Conservation (phyloP, 2,329 filamentous ascomycete species). For the Colletotrichum orbiculare region DNA sequence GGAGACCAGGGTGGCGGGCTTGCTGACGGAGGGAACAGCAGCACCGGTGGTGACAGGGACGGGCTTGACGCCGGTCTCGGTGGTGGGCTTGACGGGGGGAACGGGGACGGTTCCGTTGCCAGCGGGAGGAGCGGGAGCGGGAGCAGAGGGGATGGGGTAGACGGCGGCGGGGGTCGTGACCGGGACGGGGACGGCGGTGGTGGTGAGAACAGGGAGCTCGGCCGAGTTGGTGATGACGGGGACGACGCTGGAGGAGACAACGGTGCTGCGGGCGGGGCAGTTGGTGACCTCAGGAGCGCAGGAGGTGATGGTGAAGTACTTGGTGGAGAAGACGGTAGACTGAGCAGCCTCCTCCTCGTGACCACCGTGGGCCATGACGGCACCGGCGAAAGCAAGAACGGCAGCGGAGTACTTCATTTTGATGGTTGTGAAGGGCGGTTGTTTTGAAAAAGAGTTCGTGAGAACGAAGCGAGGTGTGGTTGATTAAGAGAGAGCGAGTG, state of each 20-base stretch:
- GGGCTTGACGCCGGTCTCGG: slow-evolving; percentile 35
- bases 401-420: slow-evolving; percentile 72
- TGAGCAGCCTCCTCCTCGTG: slow-evolving; percentile 33
- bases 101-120: slow-evolving; percentile 39
- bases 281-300: slow-evolving; percentile 62
- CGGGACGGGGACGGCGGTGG: slow-evolving; percentile 54
- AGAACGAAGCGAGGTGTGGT: slow-evolving; percentile 43
- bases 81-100: slow-evolving; percentile 23
- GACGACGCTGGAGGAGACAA: slow-evolving; percentile 52
- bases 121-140: slow-evolving; percentile 40
- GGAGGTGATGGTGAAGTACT: slow-evolving; percentile 65
- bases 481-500: slow-evolving; percentile 47
- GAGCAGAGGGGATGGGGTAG: slow-evolving; percentile 39
- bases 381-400: slow-evolving; percentile 60
- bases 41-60: slow-evolving; percentile 39
- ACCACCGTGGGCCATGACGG: slow-evolving; percentile 48
- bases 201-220: slow-evolving; percentile 53
- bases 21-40: slow-evolving; percentile 35
- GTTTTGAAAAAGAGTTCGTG: slow-evolving; percentile 43
- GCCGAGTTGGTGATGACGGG: slow-evolving; percentile 57
- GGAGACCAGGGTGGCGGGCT: slow-evolving; percentile 37
- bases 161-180: slow-evolving; percentile 27
- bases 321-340: slow-evolving; percentile 66
- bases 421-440: slow-evolving; percentile 47
- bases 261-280: slow-evolving; percentile 55